Evolutionary conservation across 441 rosid genomes (phyloP), one percentile per base, ranked within the genome.

Genomic region (Adansonia rubrostipa): DNA sequence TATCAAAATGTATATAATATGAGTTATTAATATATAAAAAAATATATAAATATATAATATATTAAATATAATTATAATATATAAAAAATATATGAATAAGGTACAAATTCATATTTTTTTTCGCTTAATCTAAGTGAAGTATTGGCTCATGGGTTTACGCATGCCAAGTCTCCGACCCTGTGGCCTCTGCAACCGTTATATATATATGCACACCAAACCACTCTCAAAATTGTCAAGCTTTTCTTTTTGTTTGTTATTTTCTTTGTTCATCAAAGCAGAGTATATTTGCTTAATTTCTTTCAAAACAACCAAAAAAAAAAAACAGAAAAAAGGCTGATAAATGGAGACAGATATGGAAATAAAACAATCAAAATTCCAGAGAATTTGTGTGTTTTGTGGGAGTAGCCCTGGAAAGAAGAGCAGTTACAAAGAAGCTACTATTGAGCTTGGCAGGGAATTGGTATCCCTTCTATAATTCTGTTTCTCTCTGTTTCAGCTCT

Each of bases 381-480:
- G 88, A 83, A 86, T 95, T 73, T 95, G 99, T 82, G 99, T 95
- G 76, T 95, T 95, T 71, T 95, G 99, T 82, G 98, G 99, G 24
- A 95, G 97, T 74, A 93, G 98, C 78, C 85, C 92, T 14, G 99
- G 99, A n/a, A 95, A 92, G 77, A 95, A 93, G 77, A 80, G 77
- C 80, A 89, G 87, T 72, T 93, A 95, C 74, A 90, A 77, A 78
- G 99, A 95, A 80, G 92, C 99, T 80, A 91, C 99, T 53, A 83
- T 95, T 75, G 96, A 95, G 66, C 99, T 95, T 19, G 97, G 96
- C 75, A 80, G 80, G 65, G 97, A 95, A 86, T 79, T 95, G 92
- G 99, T 95, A 88, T 58, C 10, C 57, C 1, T 22, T 74, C 57
- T 69, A 1, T 9, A n/a, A 19, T 44, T 6, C 53, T 78, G 5